These are phyloP conservation scores for Podospora didyma DNA, from an alignment of 495 filamentous ascomycete species.

Conservation along the genomic window DNA sequence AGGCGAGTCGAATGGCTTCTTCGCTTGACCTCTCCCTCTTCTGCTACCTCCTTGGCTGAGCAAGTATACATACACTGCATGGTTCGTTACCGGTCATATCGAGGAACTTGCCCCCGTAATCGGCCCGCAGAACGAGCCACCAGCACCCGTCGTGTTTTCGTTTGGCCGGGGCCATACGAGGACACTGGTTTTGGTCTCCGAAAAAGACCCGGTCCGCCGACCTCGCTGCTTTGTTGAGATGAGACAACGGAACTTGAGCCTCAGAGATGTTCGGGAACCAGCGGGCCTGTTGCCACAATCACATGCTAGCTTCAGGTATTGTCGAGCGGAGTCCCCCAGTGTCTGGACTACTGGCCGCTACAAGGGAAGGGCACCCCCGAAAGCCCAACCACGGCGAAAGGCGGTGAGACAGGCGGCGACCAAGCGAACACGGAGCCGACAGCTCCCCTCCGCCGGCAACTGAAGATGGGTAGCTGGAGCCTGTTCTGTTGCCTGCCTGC, in stretches of 20 bases:
- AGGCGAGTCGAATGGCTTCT: neutral
- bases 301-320: no score
- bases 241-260: neutral
- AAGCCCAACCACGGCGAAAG: neutral
- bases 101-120: constrained; percentile 1
- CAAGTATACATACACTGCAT: neutral
- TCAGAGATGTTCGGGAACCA: neutral
- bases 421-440: no score
- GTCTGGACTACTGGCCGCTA: no score
- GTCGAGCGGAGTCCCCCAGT: no score
- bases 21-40: no score
- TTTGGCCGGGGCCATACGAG: neutral
- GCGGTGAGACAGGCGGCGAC: neutral
- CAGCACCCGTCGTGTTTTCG: neutral
- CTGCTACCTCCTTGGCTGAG: no score
- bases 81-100: neutral
- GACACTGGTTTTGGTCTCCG: neutral
- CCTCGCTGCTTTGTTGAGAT: neutral
- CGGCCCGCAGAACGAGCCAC: neutral
- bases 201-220: neutral
- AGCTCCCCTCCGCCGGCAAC: no score
- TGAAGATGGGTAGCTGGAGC: no score
- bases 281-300: no score
- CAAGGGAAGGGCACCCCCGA: no score
- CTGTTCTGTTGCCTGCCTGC: no score